These are phyloP conservation scores for Cladorrhinum samala DNA, from an alignment of 495 filamentous ascomycete genomes.

Conservation along the genomic window DNA sequence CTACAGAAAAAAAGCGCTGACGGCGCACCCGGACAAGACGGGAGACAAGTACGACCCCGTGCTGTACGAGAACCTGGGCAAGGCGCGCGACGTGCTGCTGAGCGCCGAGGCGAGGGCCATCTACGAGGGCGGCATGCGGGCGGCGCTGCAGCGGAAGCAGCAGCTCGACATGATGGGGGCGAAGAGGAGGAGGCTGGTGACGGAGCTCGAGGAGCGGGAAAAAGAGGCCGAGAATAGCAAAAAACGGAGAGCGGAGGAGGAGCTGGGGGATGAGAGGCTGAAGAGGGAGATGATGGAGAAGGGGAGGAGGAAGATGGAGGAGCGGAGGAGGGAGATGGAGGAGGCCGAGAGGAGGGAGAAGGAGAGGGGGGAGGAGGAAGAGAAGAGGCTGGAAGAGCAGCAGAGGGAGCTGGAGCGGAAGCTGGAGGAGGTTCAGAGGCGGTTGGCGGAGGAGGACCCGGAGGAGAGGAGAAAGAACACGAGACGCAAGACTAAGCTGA, in stretches of 20 bases:
- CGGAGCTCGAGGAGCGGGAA: slow-evolving; percentile 33
- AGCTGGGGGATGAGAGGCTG: slow-evolving; percentile 1
- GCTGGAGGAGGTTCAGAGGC: slow-evolving; percentile 23
- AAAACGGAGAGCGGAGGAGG: slow-evolving; percentile 1
- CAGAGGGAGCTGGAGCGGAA: slow-evolving; percentile 29
- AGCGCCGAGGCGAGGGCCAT: slow-evolving; percentile 31
- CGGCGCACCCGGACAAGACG: slow-evolving; percentile 48
- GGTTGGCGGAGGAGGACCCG: slow-evolving; percentile 30
- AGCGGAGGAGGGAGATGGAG: slow-evolving; percentile 28
- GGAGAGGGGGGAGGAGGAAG: slow-evolving; percentile 17
- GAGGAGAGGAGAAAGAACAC: slow-evolving; percentile 23
- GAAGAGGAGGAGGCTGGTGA: slow-evolving; percentile 29
- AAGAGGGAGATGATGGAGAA: slow-evolving; percentile 21
- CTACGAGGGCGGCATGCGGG: slow-evolving; percentile 38
- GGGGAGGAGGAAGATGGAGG: slow-evolving; percentile 27
- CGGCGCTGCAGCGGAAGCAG: slow-evolving; percentile 31
- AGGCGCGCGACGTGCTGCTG: slow-evolving; percentile 40
- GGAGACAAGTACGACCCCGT: slow-evolving; percentile 39
- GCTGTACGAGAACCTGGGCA: slow-evolving; percentile 42
- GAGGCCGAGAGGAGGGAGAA: slow-evolving; percentile 39
- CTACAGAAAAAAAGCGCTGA: slow-evolving; percentile 39
- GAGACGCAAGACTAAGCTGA: slow-evolving; percentile 21
- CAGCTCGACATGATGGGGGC: slow-evolving; percentile 22
- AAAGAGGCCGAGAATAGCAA: slow-evolving; percentile 23
- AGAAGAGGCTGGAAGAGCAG: not conserved